Evolutionary conservation across 2,329 filamentous ascomycete genomes (phyloP), one percentile per base, ranked within the genome.

Genomic region (Fusarium lyarnte): DNA sequence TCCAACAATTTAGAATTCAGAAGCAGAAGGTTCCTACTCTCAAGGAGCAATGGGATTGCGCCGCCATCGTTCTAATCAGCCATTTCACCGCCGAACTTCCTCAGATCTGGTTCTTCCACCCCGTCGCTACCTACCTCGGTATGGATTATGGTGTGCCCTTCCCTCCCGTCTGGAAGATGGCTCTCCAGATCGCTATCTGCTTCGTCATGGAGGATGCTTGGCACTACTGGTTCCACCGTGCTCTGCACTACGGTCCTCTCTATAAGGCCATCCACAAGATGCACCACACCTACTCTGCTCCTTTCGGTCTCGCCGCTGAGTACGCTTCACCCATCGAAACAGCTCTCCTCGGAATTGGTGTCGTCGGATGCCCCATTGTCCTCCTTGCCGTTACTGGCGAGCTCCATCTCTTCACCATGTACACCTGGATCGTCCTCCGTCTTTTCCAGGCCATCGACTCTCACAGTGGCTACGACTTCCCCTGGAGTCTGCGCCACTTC

Each of bases 51-150:
- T 97, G 94, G 90, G 90, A 95, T 79, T 99, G 96, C 85, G 95
- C 96, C 67, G 91, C 90, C 82, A 91, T 98, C 75, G 96, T 99
- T 72, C 92, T 99, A 74, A 86, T 98, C 78, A 95, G 92, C 81
- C 96, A 99, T 84, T 97, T 98, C 84, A 98, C 96, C 75, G 96
- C 98, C 82, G 96, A 99, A 84, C 90, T 99, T 41, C 96, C 96
- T 70, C 96, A 98, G 84, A 98, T 98, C 82, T 98, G 95, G 95
- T 89, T 98, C 78, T 99, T 99, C 89, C 96, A 99, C 86, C 96
- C 96, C 35, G 90, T 98, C 87, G 95, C 95, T 65, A 94, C 95
- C 81, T 97, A 90, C 84, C 95, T 94, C 81, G 96, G 96, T 78
- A 92, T 99, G 84, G 88, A 91, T 66, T 97, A 93, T 74, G 90